Percentiles rank a stretch among this genome's conserved stretches.
These are phyloP conservation scores for Komagataella mondaviorum DNA, from an alignment of 805 yeast species.

Conservation along the genomic window DNA sequence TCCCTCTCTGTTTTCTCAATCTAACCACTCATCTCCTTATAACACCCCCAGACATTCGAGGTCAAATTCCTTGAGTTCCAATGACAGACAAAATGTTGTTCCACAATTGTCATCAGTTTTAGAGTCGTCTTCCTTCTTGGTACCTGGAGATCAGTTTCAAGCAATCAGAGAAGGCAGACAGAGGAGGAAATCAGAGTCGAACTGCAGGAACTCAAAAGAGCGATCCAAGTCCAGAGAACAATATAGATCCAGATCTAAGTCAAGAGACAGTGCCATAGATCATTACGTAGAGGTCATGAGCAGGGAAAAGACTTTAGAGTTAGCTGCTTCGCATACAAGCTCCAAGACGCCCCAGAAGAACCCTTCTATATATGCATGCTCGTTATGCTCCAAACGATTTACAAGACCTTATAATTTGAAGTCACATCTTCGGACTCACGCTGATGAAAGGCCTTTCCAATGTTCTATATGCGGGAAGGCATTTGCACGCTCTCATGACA, in stretches of 20 bases:
- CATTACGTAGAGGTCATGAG: conserved; percentile 14
- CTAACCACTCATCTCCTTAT: conserved; percentile 19
- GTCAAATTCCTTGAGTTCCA: conserved; percentile 11
- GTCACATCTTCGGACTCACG: conserved; percentile 84
- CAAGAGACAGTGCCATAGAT: conserved; percentile 12
- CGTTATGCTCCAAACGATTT: conserved; percentile 72
- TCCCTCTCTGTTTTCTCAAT: conserved; percentile 43
- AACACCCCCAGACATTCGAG: conserved; percentile 22
- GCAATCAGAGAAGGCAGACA: conserved; percentile 26
- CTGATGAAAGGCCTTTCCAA: conserved; percentile 67
- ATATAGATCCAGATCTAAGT: conserved; percentile 20
- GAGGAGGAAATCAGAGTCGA: conserved; percentile 14
- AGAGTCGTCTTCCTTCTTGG: conserved; percentile 10
- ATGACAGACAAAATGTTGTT: conserved; percentile 3
- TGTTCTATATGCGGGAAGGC: conserved; percentile 71
- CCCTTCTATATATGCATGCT: conserved; percentile 67
- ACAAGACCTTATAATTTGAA: conserved; percentile 90
- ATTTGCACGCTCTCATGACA: conserved; percentile 69
- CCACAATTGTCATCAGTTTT: conserved; percentile 20
- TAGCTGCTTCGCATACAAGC: conserved; percentile 44
- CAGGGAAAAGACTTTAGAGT: conserved; percentile 48
- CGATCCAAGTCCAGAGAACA: conserved; percentile 6
- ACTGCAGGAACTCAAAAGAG: conserved; percentile 2
- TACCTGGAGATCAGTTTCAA: conserved; percentile 15
- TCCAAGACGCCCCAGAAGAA: conserved; percentile 51